Base-by-base conservation (phyloP, 805 yeast genomes). In the Peterozyma xylosa region DNA sequence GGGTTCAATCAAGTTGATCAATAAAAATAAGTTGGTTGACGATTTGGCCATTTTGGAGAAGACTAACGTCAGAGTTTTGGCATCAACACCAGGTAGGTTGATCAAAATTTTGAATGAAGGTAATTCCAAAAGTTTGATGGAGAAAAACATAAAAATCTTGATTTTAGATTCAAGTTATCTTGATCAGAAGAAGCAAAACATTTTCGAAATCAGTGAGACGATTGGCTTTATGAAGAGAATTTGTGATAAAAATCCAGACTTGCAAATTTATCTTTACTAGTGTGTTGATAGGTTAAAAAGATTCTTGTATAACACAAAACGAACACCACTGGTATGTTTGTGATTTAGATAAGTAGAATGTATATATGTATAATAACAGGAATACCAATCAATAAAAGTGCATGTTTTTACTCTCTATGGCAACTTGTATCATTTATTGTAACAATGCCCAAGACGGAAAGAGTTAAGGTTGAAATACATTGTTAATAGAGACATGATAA, bases 1-100 rank as follows among this genome's bases (percentile, higher is more conserved):
- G 72, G 75, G 80, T 0, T 75, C 88, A 3, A 53, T 86, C 39
- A 87, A 86, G 58, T 58, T 87, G 39, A 86, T 87, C 54, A 76
- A 82, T 49, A 87, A 87, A 63, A 86, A 85, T 58, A 80, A 82
- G 50, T 56, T 85, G 38, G 71, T 74, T 30, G 82, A 80, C 37
- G 96, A 87, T 54, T 54, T 76, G 43, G 66, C 67, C 41, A 50
- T 70, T 30, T 59, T 78, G 35, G 57, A 62, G 45, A 59, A 70
- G 37, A 64, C 80, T 32, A 50, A 62, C 48, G 63, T 79, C 2
- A 62, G 81, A 40, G 60, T 83, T 1, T 68, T 81, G 37, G 76
- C 81, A 34, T 71, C 82, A 35, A 83, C 91, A 0, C 80, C 88
- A 0, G 81, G 82, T 2, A 66, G 90, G 43, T 56, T 79, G 14